Percentiles rank a stretch among this genome's conserved stretches.
Evolutionary conservation across 1,139 yeast species (phyloP).

Genomic region (Martiniozyma asiatica): DNA sequence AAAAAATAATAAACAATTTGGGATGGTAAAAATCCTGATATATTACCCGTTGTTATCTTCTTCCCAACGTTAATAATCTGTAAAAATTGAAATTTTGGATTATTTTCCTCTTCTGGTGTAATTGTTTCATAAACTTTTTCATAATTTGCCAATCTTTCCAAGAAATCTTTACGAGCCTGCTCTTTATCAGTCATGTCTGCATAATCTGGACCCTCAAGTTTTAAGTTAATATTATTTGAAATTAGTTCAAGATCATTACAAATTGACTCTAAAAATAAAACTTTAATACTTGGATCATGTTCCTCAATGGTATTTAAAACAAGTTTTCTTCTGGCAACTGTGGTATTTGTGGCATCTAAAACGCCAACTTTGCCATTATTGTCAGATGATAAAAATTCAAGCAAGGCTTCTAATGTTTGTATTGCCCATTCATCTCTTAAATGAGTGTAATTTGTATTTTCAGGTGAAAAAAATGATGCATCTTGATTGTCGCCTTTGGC

Average conservation of each 20-base stretch:
- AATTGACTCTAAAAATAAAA: slow-evolving; percentile 73
- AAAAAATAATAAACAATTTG: slow-evolving; percentile 84
- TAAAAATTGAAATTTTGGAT: slow-evolving; percentile 64
- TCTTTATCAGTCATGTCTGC: slow-evolving; percentile 76
- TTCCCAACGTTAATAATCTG: slow-evolving; percentile 95
- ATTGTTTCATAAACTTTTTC: slow-evolving; percentile 86
- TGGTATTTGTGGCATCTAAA: slow-evolving; percentile 91
- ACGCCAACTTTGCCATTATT: slow-evolving; percentile 91
- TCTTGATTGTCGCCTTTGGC: slow-evolving; percentile 61
- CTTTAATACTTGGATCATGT: slow-evolving; percentile 65
- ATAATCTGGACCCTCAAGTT: slow-evolving; percentile 90
- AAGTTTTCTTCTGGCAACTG: slow-evolving; percentile 55
- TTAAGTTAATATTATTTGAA: slow-evolving; percentile 71
- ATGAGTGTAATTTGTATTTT: slow-evolving; percentile 49
- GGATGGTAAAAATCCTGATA: slow-evolving; percentile 86
- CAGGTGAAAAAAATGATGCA: slow-evolving; percentile 82
- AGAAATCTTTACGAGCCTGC: slow-evolving; percentile 68
- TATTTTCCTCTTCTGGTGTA: slow-evolving; percentile 58
- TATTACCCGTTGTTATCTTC: slow-evolving; percentile 83
- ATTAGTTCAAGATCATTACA: slow-evolving; percentile 72
- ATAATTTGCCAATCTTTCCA: slow-evolving; percentile 70
- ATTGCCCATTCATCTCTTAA: slow-evolving; percentile 92
- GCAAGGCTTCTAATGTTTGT: slow-evolving; percentile 77
- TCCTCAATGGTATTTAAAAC: slow-evolving; percentile 61
- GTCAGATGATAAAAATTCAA: slow-evolving; percentile 69